Percentiles rank a stretch among this genome's conserved stretches.
These are phyloP conservation scores for Glycine latifolia DNA, from an alignment of 306 rosid species.

Conservation along the genomic window DNA sequence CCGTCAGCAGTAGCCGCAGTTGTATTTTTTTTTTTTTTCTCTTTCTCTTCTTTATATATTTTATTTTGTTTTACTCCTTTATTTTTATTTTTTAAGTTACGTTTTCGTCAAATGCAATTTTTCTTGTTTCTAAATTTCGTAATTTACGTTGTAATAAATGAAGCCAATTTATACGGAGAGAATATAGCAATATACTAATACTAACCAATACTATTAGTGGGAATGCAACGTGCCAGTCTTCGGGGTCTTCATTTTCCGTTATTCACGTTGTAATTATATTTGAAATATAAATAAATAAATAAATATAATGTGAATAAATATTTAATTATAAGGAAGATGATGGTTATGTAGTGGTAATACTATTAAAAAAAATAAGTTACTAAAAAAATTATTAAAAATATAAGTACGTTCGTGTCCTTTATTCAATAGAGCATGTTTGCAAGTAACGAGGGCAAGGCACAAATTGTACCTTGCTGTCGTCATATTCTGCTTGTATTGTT, in stretches of 20 bases:
- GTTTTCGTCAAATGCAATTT: constrained; percentile 18
- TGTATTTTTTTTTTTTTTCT: constrained; percentile 25
- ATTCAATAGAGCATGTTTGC: background rate
- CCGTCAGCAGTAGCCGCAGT: constrained; percentile 60
- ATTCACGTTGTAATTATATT: no score
- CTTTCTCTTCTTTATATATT: background rate
- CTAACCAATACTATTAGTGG: background rate
- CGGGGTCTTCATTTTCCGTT: constrained; percentile 2
- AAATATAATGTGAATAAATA: background rate
- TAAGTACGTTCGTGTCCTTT: constrained; percentile 34
- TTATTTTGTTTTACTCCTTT: background rate
- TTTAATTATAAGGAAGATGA: constrained; percentile 10
- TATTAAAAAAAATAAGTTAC: no score
- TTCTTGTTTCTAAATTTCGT: background rate
- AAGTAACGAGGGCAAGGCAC: constrained; percentile 52
- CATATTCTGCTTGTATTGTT: constrained; percentile 12
- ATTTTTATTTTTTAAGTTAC: background rate
- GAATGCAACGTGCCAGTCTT: constrained; percentile 53
- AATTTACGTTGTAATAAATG: constrained; percentile 34
- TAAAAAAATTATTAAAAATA: background rate
- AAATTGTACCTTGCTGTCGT: constrained; percentile 52
- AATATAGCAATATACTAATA: background rate
- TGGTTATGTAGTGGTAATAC: constrained; percentile 38
- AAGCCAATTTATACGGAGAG: background rate
- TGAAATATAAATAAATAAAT: background rate